phyloP scores from a whole-genome alignment of 441 rosid species.

The Adansonia madagascariensis region DNA sequence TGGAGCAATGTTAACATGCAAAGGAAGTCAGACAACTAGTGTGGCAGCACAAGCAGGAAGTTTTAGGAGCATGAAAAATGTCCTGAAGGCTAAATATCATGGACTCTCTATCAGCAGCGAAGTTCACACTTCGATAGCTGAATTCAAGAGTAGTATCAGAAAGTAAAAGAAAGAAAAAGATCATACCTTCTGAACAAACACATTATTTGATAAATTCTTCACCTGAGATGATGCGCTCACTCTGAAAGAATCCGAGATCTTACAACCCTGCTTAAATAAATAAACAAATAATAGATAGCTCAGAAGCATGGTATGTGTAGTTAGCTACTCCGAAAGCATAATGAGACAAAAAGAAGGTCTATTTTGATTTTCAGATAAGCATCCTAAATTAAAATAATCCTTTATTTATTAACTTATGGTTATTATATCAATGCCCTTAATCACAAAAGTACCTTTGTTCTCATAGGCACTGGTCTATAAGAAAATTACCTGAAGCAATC shows the following conservation, averaged over 20 bases:
- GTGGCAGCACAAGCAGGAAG: background rate
- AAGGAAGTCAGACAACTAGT: background rate
- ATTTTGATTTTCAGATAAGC: background rate
- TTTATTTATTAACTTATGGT: background rate
- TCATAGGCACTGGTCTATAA: background rate
- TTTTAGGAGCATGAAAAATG: background rate
- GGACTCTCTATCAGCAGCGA: background rate
- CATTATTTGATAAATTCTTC: constrained; percentile 51
- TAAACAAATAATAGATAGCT: background rate
- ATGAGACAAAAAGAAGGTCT: background rate
- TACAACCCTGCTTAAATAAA: constrained; percentile 41
- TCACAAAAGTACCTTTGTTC: background rate
- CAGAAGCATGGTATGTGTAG: background rate
- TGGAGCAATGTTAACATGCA: background rate
- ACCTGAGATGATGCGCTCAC: constrained; percentile 31
- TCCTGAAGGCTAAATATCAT: background rate
- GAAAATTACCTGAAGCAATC: constrained; percentile 39
- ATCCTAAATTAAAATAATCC: background rate
- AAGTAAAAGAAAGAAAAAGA: constrained; percentile 14
- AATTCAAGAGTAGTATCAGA: background rate
- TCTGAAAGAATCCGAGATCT: constrained; percentile 39
- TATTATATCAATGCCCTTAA: background rate
- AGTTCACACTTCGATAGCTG: too few relatives aligned
- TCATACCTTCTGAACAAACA: constrained; percentile 62
- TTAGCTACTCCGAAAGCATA: background rate